Evolutionary conservation across 2,329 filamentous ascomycete genomes (phyloP), one percentile per base, ranked within the genome.

Genomic region (Colletotrichum eremochloae): DNA sequence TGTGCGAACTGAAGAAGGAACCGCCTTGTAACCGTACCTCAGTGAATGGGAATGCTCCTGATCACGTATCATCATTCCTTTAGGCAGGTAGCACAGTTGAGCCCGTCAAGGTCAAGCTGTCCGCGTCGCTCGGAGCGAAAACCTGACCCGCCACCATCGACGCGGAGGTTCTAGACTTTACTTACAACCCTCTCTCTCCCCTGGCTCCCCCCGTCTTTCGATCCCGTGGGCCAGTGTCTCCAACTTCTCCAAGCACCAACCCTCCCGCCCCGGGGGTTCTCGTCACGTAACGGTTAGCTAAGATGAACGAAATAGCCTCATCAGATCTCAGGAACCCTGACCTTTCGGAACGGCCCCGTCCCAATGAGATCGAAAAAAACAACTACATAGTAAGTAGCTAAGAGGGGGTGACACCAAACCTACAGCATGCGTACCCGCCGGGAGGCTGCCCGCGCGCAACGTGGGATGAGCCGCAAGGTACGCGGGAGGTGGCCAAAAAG

Each of bases 221-320:
- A 14, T 56, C 31, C 18, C 29, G 50, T 29, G 20, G 33, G 33
- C 36, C 7, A 56, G 44, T 6, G 52, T 57, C 55, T 57, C 55
- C 55, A 64, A 64, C 38, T 42, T 55, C 50, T 53, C 48, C 50
- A 64, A 64, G 5, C 24, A 50, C 5, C 62, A 33, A 15, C 48
- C 38, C 33, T 31, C 48, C 33, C 60, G 42, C n/a, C 3, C 24
- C 24, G 4, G 29, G 18, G 18, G 66, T 72, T 72, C 61, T 33
- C 53, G 29, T 72, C 53, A 56, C 36, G 69, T 72, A 72, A 72
- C 60, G 6, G 15, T 72, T 72, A 42, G 52, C 44, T 64, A 72
- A 72, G 69, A 72, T 72, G 7, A 60, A 72, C 69, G n/a, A 24
- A n/a, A 33, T 36, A 56, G 62, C 50, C 50, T 56, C n/a, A 12